A percentile compares a stretch with the other conserved stretches of the same genome.
Conservation (phyloP, 2,329 filamentous ascomycete genomes). For the Colletotrichum viniferum region DNA sequence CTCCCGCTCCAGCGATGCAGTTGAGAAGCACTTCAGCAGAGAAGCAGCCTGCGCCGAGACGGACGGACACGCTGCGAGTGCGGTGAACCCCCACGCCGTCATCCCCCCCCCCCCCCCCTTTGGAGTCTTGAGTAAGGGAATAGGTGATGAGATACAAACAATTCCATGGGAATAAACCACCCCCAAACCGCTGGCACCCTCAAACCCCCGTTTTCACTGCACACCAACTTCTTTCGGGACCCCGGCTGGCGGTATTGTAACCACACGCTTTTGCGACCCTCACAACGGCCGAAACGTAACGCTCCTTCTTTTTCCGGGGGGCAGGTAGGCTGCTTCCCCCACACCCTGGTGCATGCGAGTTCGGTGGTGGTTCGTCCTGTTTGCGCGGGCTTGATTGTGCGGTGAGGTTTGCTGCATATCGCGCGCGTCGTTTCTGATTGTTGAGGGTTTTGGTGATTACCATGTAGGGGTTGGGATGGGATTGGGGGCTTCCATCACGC, state of each 20-base stretch:
- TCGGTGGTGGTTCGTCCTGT: background rate
- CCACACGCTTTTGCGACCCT: background rate
- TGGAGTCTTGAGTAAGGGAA: background rate
- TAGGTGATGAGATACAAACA: background rate
- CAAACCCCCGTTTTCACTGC: background rate
- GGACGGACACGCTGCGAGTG: background rate
- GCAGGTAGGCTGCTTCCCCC: too few relatives aligned
- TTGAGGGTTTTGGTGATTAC: background rate
- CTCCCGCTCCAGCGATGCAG: background rate
- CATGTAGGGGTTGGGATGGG: background rate
- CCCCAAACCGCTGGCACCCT: background rate
- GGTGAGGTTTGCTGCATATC: background rate
- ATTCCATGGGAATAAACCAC: background rate
- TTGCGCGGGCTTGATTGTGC: background rate
- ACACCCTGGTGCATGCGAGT: background rate
- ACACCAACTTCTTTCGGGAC: constrained; percentile 5
- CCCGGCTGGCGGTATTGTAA: background rate
- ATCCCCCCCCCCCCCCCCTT: background rate
- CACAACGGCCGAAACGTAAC: background rate
- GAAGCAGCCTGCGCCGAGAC: background rate
- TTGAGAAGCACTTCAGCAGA: background rate
- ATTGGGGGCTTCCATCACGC: background rate
- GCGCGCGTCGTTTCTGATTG: background rate
- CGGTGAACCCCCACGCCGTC: background rate
- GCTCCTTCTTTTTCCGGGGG: background rate